Evolutionary conservation across 2,329 filamentous ascomycete species (phyloP), one percentile per base, ranked within the genome.

Genomic region (Cercospora citrullina): DNA sequence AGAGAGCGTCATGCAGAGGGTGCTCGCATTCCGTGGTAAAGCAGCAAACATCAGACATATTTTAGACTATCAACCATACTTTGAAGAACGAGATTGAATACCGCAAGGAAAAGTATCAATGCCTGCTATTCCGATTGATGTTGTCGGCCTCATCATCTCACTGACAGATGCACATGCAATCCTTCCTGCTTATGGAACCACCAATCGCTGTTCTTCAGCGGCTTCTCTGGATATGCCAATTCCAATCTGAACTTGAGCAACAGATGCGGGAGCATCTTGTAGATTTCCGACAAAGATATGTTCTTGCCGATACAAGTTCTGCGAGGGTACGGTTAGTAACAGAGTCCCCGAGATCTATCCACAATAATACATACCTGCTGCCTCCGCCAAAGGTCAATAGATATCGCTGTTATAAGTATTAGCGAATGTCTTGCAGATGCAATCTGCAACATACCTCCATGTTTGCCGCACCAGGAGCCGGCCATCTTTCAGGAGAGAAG

Each of bases 231-330:
- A 26, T 51, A 26, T 14, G 45, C 57, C 21, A 36, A 39, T 26
- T 60, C 14, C 5, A 36, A 14, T 18, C 12, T 60, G 9, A 58
- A 63, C 12, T 42, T 53, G 14, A 31, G 39, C 60, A 63, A 63
- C 42, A 63, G 9, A 9, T 21, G 26, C 21, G 39, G 60, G 7
- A 63, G 23, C n/a, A 63, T 30, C 39, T 63, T 63, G 60, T 63
- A 63, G 26, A 63, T 63, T 23, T 63, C 60, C 60, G 45, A 48
- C 36, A 53, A 63, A 31, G 36, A 28, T 8, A 53, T 51, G 23
- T 63, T 63, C 39, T 63, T 63, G 18, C 60, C 39, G 28, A 63
- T 63, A 42, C 60, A 63, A 10, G 42, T 48, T 21, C 42, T 48
- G n/a, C 42, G n/a, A 21, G 18, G 5, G 42, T 21, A 10, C n/a